Evolutionary conservation across 257 asterid species (phyloP), one percentile per base, ranked within the genome.

Genomic region (Eustoma russellianum): DNA sequence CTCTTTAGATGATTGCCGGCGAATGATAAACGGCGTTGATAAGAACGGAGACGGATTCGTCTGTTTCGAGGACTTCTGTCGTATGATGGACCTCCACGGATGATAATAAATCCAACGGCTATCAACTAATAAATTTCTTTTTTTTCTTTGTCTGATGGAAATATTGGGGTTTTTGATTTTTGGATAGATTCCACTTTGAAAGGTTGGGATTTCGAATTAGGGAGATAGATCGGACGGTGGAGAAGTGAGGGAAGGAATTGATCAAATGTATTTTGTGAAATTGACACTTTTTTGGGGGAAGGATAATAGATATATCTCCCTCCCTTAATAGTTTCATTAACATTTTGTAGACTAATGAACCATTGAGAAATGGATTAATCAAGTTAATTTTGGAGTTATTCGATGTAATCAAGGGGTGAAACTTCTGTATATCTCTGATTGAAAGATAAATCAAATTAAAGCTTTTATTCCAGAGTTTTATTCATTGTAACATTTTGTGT

Each of bases 1-100:
- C 75, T 68, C 97, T 75, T 71, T 89, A 61, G 97, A 86, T 69
- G 95, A 89, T 46, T 86, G 97, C 83, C 71, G 76, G 78, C 83
- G 82, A 60, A 89, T 89, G 97, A 89, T 89, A 55, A 58, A 60
- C 15, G 84, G 85, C 1, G 97, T 83, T 9, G 88, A 83, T 55
- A 72, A 65, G 17, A 83, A 79, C 14, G 88, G 94, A 9, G 97
- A 81, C 41, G 95, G 95, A n/a, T 85, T 86, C 72, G 97, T 89
- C 9, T 83, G 95, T 79, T 83, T 83, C 67, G 92, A 79, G 59
- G 97, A 88, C 71, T 88, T 88, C 44, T 34, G 78, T 15, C 82
- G 70, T 60, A 82, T 88, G 97, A 88, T 88, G 97, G 91, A 71
- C 17, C 78, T 47, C 56, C 81, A 71, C 62, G 35, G 77, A 66